Conservation (phyloP, 192 early-diverging fungal species). For the Umbelopsis sp. region DNA sequence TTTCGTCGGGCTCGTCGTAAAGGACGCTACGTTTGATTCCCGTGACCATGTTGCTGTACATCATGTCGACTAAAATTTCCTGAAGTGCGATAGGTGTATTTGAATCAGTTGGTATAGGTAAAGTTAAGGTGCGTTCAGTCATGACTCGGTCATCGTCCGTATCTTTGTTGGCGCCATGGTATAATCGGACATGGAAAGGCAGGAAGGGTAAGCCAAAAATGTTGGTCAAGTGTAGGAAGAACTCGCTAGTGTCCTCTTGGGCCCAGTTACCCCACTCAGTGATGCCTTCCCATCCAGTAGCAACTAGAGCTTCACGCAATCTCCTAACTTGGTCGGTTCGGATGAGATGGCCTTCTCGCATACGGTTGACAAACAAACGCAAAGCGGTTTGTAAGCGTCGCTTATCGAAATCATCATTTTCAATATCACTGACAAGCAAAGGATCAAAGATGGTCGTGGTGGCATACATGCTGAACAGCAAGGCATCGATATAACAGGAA, state of each 20-base stretch:
- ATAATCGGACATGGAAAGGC: constrained; percentile 61
- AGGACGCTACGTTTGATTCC: constrained; percentile 52
- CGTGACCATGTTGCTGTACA: constrained; percentile 66
- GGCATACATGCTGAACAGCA: constrained; percentile 72
- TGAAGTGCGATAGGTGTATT: constrained; percentile 49
- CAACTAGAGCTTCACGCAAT: constrained; percentile 51
- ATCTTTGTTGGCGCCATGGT: constrained; percentile 69
- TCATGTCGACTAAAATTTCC: constrained; percentile 56
- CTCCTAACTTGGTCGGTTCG: constrained; percentile 52
- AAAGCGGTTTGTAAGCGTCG: constrained; percentile 54
- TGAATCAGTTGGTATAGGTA: constrained; percentile 18
- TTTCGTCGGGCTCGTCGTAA: constrained; percentile 1
- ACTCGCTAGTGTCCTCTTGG: constrained; percentile 72
- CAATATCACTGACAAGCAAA: constrained; percentile 40
- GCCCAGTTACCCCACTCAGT: constrained; percentile 25
- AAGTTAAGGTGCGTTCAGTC: constrained; percentile 60
- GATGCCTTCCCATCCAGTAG: constrained; percentile 52
- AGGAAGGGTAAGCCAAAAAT: constrained; percentile 67
- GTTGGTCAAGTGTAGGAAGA: constrained; percentile 70
- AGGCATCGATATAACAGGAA: constrained; percentile 68
- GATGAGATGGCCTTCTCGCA: constrained; percentile 63
- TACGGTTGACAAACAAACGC: constrained; percentile 58
- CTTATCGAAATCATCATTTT: constrained; percentile 12
- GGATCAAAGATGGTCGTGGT: constrained; percentile 60
- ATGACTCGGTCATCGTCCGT: constrained; percentile 66